Base-by-base conservation (phyloP, 176 grass and related monocot genomes). In the Cocos nucifera region DNA sequence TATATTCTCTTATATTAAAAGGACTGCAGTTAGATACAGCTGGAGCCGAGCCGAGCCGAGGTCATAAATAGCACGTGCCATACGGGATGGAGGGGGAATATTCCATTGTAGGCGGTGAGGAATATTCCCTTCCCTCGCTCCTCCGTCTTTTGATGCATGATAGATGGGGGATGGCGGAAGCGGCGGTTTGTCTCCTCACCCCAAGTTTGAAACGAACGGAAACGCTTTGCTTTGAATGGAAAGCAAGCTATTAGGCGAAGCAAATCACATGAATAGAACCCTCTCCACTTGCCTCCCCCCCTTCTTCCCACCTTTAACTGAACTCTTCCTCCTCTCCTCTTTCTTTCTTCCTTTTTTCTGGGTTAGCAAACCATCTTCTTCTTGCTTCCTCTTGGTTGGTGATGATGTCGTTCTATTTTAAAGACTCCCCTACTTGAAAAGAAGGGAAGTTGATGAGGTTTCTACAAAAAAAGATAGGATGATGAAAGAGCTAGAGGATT, bases 61-160 rank as follows among this genome's bases (percentile, higher is more conserved):
- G 66, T 22, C 35, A 14, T 12, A 44, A 44, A 44, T 12, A 9
- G 35, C 35, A 44, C 9, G 35, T 39, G 35, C 7, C 9, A 7
- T 39, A 39, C 1, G 35, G 35, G 35, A 39, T 39, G 3, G 17
- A 44, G 10, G 35, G 35, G 54, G 73, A 86, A 84, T 86, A 92
- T 87, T 81, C 77, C 67, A 44, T 44, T 44, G 10, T 49, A 18
- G 24, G 30, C 17, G 6, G 27, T 9, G 35, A 14, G 5, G 58
- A 61, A 22, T 22, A 48, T 48, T 48, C 19, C 20, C 39, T 7
- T 15, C 22, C 65, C 50, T 57, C n/a, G 9, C 61, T 63, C 44
- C 19, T 15, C 78, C 77, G 44, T 70, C 60, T 67, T 81, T 81
- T 48, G 75, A 51, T 83, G 71, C 90, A 74, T 58, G 69, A 82